Evolutionary conservation across 768 basidiomycete genomes (phyloP), one percentile per base, ranked within the genome.

Genomic region (Trametes sanguinea): DNA sequence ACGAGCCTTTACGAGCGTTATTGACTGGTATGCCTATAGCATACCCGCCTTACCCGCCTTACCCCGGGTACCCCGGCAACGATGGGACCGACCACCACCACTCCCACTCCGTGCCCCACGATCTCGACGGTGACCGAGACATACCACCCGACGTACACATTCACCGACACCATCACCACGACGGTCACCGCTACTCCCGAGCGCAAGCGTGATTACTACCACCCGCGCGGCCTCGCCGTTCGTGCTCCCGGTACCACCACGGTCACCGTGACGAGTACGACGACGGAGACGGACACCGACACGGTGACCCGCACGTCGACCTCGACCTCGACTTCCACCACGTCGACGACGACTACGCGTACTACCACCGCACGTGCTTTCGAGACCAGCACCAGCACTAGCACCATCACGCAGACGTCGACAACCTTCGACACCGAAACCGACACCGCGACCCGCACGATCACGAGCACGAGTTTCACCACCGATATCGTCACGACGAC

Each of bases 51-150:
- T 60, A 60, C 42, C 59, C 57, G 10, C 9, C 2, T 1, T 58
- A 58, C 45, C 45, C 47, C 0, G 48, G 48, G 13, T 58, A 51
- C 51, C 59, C n/a, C n/a, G n/a, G n/a, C n/a, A n/a, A n/a, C n/a
- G n/a, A n/a, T n/a, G n/a, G n/a, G n/a, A n/a, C n/a, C n/a, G n/a
- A n/a, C n/a, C n/a, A n/a, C n/a, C n/a, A n/a, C n/a, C n/a, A n/a
- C n/a, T n/a, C n/a, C n/a, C n/a, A n/a, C n/a, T n/a, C n/a, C n/a
- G n/a, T 58, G 57, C 39, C 29, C 48, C 27, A 51, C 48, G 13
- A 27, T 30, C 13, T 42, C 57, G 13, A 51, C 47, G 4, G 48
- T 51, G 2, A 58, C 48, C 0, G 10, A 42, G 30, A 51, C 57
- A 8, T 32, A 42, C 47, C 35, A 39, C 35, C 45, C 45, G 3